Base-by-base conservation (phyloP, 139 green algal genomes). In the Auxenochlorella pyrenoidosa region DNA sequence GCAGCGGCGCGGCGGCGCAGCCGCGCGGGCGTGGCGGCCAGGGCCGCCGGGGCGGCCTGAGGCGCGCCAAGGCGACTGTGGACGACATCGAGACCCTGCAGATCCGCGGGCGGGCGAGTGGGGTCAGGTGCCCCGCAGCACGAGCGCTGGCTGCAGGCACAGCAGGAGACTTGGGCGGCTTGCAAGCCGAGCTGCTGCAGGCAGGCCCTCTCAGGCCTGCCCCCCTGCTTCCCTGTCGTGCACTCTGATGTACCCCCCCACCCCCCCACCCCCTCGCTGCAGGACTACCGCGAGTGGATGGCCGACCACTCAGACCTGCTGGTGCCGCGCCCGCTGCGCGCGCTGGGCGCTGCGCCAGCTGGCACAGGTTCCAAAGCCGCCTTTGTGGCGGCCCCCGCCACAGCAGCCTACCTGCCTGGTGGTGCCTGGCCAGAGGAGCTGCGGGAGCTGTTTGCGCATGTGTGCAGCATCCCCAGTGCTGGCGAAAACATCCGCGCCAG, bases 251-350 rank as follows among this genome's bases (percentile, higher is more conserved):
- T n/a, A 1, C 19, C 51, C 15, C 21, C 43, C 32, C 5, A 41
- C 63, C 8, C 24, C 63, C 16, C 40, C 16, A 10, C 43, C 28
- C 26, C 47, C 10, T 24, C 2, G 16, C 32, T 30, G 40, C 60
- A 88, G 84, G 75, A 84, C 18, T 88, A 88, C 34, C 84, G 84
- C 24, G 60, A 88, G 41, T 88, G 84, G 84, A 84, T 84, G 84
- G 24, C 30, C 43, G 75, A 88, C 43, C 60, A 34, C 18, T 38
- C 26, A 12, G 84, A 88, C 75, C 60, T 84, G 30, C 84, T 84
- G 59, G 84, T 79, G 75, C 26, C 40, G 21, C 83, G 83, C 38
- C 70, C 83, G 5, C 58, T 60, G 79, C 79, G 79, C 26, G 22
- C 59, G 10, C 32, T 41, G 16, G 32, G 82, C 68, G 22, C 82